Conservation (phyloP, 2,329 filamentous ascomycete genomes). For the Pseudocercospora fuligena region DNA sequence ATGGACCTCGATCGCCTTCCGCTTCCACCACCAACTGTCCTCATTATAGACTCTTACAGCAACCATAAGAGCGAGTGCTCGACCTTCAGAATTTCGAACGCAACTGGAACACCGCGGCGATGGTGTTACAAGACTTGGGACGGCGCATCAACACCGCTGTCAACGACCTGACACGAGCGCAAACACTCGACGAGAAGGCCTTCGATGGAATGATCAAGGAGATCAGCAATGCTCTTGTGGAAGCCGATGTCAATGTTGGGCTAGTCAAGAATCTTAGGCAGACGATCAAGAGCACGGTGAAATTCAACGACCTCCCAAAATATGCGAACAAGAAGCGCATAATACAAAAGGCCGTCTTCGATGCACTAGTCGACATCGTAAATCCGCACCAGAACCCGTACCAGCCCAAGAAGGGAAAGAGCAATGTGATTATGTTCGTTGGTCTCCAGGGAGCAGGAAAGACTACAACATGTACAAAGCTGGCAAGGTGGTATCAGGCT, state of each 20-base stretch:
- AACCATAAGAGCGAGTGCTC: not conserved
- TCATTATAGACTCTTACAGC: not conserved
- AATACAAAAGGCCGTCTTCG: conserved; percentile 97
- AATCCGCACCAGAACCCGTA: conserved; percentile 95
- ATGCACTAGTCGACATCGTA: conserved; percentile 93
- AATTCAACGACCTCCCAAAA: conserved; percentile 90
- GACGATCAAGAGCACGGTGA: conserved; percentile 87
- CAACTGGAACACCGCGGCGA: conserved; percentile 48
- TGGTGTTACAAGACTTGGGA: conserved; percentile 99
- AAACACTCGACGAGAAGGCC: conserved; percentile 96
- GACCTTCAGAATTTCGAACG: not conserved
- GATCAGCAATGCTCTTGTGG: conserved; percentile 91
- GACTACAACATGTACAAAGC: conserved; percentile 96
- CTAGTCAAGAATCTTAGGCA: conserved; percentile 90
- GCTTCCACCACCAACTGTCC: not conserved
- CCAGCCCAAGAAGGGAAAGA: conserved; percentile 93
- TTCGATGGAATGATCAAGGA: conserved; percentile 99
- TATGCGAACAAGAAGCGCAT: conserved; percentile 97
- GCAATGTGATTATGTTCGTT: conserved; percentile 99
- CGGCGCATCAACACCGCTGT: conserved; percentile 98
- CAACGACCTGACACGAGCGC: conserved; percentile 87
- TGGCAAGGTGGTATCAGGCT: conserved; percentile 92
- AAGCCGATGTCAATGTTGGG: conserved; percentile 96
- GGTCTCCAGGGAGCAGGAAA: conserved; percentile 97
- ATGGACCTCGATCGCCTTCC: not conserved